Base-by-base conservation (phyloP, 2,329 filamentous ascomycete species). In the Pseudogymnoascus sp. region DNA sequence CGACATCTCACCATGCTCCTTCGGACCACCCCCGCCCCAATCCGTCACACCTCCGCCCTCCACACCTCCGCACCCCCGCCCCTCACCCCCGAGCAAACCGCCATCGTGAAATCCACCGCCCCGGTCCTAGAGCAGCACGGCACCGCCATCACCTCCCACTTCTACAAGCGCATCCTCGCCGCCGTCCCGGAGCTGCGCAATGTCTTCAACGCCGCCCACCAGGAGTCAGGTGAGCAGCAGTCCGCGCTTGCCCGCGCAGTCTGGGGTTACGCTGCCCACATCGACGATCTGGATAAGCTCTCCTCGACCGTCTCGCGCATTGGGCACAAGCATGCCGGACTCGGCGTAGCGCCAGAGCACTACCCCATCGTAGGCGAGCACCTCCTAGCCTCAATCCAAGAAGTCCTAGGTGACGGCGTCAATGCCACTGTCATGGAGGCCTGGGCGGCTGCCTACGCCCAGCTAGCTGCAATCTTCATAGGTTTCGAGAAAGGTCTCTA, bases 31-130 rank as follows among this genome's bases (percentile, higher is more conserved):
- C 14, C 23, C 3, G 12, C 21, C 14, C 44, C 44, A 3, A 18
- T n/a, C 12, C 44, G 44, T 3, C 44, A 50, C 12, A 1, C 44
- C 11, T 50, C 44, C 21, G 28, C 34, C 53, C 7, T 59, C 53
- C 53, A 59, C 53, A 34, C 28, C 28, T 16, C 36, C 36, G 34
- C 53, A 7, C 53, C 28, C 28, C 53, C 28, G 7, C n/a, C 28
- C n/a, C 28, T 61, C 5, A 86, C 86, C 12, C 76, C 81, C 21
- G 77, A 81, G 42, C 89, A 93, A 77, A 81, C 87, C 67, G 77
- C 82, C 66, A 86, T 89, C 68, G 87, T 93, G 78, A 92, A 91
- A 75, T 81, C 89, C 44, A 93, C 90, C 1, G 88, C 86, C 46
- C 89, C 90, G 1, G 82, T 91, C 21, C 81, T 93, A 5, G 82